Percentiles rank a stretch among this genome's conserved stretches.
phyloP scores from a whole-genome alignment of 768 basidiomycete species.

The Lentinula sp. region DNA sequence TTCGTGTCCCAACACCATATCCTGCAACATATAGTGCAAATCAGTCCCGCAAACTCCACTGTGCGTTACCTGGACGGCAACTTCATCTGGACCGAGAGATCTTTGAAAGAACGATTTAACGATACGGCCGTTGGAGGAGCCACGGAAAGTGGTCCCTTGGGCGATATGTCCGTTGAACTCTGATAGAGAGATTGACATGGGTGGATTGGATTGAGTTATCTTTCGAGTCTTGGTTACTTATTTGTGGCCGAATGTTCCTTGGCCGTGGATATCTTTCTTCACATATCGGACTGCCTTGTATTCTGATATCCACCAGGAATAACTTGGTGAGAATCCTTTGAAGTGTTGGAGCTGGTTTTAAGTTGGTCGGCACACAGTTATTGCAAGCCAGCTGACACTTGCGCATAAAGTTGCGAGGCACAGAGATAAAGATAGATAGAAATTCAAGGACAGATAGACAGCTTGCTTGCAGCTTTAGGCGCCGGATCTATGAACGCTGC shows the following conservation, averaged over 20 bases:
- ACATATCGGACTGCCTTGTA: neutral
- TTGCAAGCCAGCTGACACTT: neutral
- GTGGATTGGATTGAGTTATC: neutral
- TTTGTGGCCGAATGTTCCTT: no score
- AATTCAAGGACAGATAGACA: no score
- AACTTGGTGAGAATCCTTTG: neutral
- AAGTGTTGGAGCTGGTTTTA: neutral
- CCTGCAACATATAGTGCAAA: conserved; percentile 19
- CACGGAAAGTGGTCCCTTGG: neutral
- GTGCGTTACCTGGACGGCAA: conserved; percentile 3
- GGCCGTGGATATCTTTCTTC: no score
- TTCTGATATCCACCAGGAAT: neutral
- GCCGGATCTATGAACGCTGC: neutral
- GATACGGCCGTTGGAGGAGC: neutral
- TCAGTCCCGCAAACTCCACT: conserved; percentile 30
- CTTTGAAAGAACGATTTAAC: neutral
- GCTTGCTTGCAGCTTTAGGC: neutral
- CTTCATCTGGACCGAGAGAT: conserved; percentile 2
- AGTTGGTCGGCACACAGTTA: neutral
- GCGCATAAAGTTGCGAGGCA: neutral
- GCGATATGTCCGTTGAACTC: neutral
- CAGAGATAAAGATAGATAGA: neutral
- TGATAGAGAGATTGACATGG: neutral
- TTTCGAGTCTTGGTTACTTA: no score
- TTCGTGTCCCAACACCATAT: conserved; percentile 31